These are phyloP conservation scores for Phragmites australis DNA, from an alignment of 176 grass and related monocot species.

Conservation along the genomic window DNA sequence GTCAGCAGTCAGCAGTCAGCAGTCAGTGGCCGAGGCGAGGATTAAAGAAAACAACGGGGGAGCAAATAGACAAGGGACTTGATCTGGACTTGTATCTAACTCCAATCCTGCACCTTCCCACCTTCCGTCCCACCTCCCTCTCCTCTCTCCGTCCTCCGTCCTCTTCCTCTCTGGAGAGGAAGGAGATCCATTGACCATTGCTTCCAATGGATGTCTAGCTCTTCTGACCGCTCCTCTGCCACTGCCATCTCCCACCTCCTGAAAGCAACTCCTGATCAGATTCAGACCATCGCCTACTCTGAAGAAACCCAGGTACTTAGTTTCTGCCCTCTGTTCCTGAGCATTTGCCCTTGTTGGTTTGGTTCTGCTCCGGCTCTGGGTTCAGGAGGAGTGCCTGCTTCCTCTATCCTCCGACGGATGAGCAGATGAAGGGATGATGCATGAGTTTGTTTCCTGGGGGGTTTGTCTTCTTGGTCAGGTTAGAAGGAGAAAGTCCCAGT, in stretches of 20 bases:
- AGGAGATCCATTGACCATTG: conserved; percentile 47
- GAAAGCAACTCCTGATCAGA: conserved; percentile 59
- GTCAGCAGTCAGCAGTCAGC: conserved; percentile 28
- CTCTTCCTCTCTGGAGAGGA: conserved; percentile 25
- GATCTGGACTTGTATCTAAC: conserved; percentile 46
- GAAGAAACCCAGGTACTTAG: conserved; percentile 36
- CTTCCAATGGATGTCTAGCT: conserved; percentile 57
- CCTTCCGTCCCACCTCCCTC: conserved; percentile 30
- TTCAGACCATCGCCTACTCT: conserved; percentile 10
- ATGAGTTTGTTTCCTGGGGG: not conserved
- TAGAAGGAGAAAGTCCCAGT: not conserved
- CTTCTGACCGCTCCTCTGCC: conserved; percentile 31
- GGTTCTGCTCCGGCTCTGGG: conserved; percentile 1
- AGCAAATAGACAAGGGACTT: conserved; percentile 39
- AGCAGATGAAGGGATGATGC: conserved; percentile 3
- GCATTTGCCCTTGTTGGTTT: conserved; percentile 1
- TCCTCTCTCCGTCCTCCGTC: not conserved
- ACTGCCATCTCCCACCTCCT: conserved; percentile 25
- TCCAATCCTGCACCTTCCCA: conserved; percentile 54
- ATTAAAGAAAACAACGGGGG: conserved; percentile 20
- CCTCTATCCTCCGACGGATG: not conserved
- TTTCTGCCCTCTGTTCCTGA: conserved; percentile 11
- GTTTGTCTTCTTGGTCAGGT: conserved; percentile 26
- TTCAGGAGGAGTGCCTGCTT: conserved; percentile 5
- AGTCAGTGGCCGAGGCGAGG: conserved; percentile 11